These are phyloP conservation scores for Citrus trifoliata DNA, from an alignment of 345 rosid species.

Conservation along the genomic window DNA sequence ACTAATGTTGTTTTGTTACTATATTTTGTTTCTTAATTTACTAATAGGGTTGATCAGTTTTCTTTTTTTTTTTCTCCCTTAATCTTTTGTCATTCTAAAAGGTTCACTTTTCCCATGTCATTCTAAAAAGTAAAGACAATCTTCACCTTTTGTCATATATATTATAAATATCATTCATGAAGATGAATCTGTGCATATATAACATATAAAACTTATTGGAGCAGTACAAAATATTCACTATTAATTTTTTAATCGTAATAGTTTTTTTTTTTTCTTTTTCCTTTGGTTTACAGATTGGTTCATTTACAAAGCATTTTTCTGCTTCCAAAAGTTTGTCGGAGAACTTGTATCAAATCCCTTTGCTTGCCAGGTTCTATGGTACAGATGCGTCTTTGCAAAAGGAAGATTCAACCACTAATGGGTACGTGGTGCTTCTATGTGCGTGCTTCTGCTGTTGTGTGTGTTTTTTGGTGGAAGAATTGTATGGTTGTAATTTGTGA, in stretches of 20 bases:
- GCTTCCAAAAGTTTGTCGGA: slow-evolving; percentile 32
- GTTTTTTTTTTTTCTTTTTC: background rate
- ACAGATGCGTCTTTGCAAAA: slow-evolving; percentile 52
- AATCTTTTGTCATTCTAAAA: background rate
- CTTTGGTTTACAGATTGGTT: slow-evolving; percentile 39
- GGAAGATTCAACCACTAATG: slow-evolving; percentile 32
- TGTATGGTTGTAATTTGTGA: background rate
- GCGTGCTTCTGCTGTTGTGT: background rate
- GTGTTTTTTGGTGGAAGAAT: background rate
- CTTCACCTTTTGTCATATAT: background rate
- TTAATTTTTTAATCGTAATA: background rate
- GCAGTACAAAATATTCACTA: background rate
- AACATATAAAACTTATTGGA: background rate
- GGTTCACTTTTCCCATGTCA: background rate
- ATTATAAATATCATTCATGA: background rate
- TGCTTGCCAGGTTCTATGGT: slow-evolving; percentile 46
- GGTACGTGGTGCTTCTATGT: slow-evolving; percentile 32
- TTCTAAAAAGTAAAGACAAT: background rate
- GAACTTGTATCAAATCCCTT: slow-evolving; percentile 16
- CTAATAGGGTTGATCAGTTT: background rate
- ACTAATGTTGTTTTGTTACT: background rate
- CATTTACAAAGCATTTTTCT: slow-evolving; percentile 36
- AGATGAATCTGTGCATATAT: background rate
- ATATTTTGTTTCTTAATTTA: background rate
- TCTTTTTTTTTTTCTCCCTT: too few species aligned